Conservation (phyloP, 352 stramenopile species). For the Thraustochytrium sp. region DNA sequence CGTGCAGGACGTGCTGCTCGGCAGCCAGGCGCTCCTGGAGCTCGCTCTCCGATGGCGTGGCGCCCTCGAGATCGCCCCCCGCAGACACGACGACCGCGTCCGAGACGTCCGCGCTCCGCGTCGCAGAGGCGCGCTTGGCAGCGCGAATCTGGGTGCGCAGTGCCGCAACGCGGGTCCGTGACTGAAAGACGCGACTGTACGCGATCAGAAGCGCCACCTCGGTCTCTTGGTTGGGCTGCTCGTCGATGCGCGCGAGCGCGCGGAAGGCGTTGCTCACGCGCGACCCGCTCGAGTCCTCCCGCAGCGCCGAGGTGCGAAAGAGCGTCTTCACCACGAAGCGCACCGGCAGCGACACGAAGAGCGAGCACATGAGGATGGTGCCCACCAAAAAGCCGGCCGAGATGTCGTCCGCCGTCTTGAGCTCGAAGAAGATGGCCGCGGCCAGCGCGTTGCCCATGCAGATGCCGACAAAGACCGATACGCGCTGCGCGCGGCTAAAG, state of each 20-base stretch:
- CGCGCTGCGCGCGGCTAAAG: conserved; percentile 7
- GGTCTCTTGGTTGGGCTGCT: background rate
- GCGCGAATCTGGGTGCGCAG: background rate
- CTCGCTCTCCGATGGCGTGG: too few species aligned
- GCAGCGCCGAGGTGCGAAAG: background rate
- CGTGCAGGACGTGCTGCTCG: background rate
- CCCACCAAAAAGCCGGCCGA: background rate
- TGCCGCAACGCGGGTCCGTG: background rate
- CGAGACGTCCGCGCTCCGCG: too few species aligned
- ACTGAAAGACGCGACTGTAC: background rate
- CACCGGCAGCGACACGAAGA: conserved; percentile 13
- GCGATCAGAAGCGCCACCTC: background rate
- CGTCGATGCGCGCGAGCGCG: background rate
- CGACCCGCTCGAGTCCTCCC: background rate
- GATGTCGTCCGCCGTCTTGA: background rate
- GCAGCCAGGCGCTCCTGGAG: background rate
- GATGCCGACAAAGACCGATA: conserved; percentile 4
- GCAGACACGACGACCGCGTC: background rate
- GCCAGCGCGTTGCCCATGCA: conserved; percentile 3
- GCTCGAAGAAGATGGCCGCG: conserved; percentile 20
- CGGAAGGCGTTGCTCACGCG: background rate
- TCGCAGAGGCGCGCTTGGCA: too few species aligned
- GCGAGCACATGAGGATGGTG: background rate
- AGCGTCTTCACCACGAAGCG: conserved; percentile 7
- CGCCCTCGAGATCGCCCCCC: background rate